Percentiles rank a stretch among this genome's conserved stretches.
Conservation (phyloP, 352 stramenopile species). For the Phytophthora idaei region DNA sequence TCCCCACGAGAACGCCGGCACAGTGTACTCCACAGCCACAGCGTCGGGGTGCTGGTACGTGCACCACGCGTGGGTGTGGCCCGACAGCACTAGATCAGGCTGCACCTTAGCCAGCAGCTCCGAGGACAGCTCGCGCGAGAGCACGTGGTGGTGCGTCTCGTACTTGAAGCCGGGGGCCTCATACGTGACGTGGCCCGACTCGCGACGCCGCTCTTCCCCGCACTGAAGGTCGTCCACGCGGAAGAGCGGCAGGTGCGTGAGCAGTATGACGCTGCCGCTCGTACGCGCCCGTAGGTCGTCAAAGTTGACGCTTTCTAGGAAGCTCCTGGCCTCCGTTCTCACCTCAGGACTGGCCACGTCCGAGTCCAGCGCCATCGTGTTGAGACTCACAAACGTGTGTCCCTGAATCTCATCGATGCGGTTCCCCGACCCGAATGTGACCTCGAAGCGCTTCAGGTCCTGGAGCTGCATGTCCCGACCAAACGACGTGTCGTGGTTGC, state of each 20-base stretch:
- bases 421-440: constrained; percentile 67
- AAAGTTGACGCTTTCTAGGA: constrained; percentile 52
- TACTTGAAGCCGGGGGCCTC: constrained; percentile 74
- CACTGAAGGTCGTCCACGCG: constrained; percentile 64
- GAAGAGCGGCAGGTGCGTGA: constrained; percentile 70
- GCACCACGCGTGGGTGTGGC: constrained; percentile 81
- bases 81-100: constrained; percentile 66
- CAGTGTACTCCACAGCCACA: constrained; percentile 59
- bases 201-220: constrained; percentile 46
- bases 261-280: constrained; percentile 46
- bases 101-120: constrained; percentile 54
- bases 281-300: constrained; percentile 25
- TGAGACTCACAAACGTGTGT: constrained; percentile 71
- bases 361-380: constrained; percentile 80
- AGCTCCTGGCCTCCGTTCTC: constrained; percentile 56
- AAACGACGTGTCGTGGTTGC: constrained; percentile 83
- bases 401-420: constrained; percentile 47
- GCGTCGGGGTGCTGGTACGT: constrained; percentile 39
- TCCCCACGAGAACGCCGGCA: constrained; percentile 80
- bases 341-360: constrained; percentile 59
- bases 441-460: constrained; percentile 59
- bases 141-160: constrained; percentile 66
- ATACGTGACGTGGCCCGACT: constrained; percentile 81
- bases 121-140: constrained; percentile 59
- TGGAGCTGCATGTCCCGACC: constrained; percentile 47